These are phyloP conservation scores for Solanum okadae DNA, from an alignment of 257 asterid genomes.

Conservation along the genomic window DNA sequence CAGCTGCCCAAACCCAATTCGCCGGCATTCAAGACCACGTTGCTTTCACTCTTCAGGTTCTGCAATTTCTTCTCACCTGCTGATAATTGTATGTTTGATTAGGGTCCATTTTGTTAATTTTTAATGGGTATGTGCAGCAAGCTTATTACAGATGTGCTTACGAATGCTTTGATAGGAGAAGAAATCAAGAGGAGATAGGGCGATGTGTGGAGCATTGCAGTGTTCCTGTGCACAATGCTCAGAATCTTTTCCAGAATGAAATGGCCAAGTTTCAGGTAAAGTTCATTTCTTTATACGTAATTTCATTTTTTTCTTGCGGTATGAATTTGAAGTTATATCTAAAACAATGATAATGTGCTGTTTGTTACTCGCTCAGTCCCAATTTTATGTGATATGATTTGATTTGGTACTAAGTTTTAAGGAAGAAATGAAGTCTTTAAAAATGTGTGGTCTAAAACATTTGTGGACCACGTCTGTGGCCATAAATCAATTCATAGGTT, in stretches of 20 bases:
- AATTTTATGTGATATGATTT: neutral
- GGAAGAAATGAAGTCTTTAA: neutral
- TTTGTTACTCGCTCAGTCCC: neutral
- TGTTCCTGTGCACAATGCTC: constrained; percentile 70
- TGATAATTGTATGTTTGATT: neutral
- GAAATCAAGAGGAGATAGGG: constrained; percentile 50
- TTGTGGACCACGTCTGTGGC: neutral
- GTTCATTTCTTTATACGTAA: neutral
- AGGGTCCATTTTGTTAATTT: neutral
- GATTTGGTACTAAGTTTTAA: neutral
- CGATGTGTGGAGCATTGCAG: constrained; percentile 93
- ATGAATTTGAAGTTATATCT: neutral
- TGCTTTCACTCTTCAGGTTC: constrained; percentile 86
- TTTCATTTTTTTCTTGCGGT: neutral
- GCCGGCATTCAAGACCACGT: constrained; percentile 79
- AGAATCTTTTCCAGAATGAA: constrained; percentile 74
- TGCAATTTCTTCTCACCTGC: neutral
- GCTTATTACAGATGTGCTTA: constrained; percentile 90
- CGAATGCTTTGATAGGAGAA: constrained; percentile 80
- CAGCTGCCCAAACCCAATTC: constrained; percentile 76
- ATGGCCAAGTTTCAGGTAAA: constrained; percentile 78
- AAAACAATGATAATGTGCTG: neutral
- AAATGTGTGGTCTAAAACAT: neutral
- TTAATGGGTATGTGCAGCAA: constrained; percentile 43
- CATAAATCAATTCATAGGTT: neutral